A percentile compares a stretch with the other conserved stretches of the same genome.
Evolutionary conservation across 768 basidiomycete genomes (phyloP).

Genomic region (Hericium coralloides): DNA sequence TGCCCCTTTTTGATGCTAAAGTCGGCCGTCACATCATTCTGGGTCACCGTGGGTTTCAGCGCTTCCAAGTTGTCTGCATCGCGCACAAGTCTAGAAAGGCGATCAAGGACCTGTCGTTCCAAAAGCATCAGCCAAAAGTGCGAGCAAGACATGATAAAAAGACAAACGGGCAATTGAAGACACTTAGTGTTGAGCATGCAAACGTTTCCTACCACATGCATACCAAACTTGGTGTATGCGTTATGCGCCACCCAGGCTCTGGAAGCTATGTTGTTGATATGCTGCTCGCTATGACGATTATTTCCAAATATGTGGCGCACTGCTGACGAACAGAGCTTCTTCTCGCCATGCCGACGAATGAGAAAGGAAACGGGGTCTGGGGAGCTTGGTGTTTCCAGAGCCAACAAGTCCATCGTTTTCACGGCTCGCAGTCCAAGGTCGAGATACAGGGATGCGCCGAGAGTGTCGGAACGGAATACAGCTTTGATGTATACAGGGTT

Average conservation of each 20-base stretch:
- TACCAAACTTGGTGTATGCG: neutral
- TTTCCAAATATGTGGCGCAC: neutral
- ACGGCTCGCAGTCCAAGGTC: slow-evolving; percentile 30
- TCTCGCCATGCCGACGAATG: neutral
- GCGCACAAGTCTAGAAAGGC: neutral
- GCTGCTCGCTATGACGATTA: neutral
- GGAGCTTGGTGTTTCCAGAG: neutral
- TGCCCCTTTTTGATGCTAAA: slow-evolving; percentile 21
- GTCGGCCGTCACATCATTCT: slow-evolving; percentile 31
- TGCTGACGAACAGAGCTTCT: neutral
- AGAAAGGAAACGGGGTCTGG: neutral
- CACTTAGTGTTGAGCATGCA: neutral
- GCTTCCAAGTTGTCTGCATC: neutral
- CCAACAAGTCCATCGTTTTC: neutral
- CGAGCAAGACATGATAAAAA: neutral
- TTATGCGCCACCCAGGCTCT: neutral
- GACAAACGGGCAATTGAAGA: neutral
- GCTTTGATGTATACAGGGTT: neutral
- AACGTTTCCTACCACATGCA: neutral
- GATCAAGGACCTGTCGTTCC: neutral
- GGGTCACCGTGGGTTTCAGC: slow-evolving; percentile 29
- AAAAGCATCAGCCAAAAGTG: neutral
- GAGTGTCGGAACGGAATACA: neutral
- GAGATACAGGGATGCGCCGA: slow-evolving; percentile 29
- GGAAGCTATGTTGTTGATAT: neutral